A percentile compares a stretch with the other conserved stretches of the same genome.
Conservation (phyloP, 1,284 basidiomycete genomes). For the Austroboletus novae-zelandiae region DNA sequence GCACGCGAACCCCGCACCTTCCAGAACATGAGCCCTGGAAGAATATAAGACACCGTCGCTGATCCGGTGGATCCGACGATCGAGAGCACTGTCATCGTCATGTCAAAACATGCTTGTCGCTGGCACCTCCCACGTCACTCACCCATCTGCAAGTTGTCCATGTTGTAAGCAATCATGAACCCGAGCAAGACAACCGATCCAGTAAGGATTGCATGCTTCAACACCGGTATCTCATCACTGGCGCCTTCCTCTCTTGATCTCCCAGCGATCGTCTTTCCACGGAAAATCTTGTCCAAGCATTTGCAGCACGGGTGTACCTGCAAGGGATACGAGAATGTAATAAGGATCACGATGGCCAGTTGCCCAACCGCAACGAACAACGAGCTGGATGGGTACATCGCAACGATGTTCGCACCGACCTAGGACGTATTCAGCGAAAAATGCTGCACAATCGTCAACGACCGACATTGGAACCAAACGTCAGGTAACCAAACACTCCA, state of each 20-base stretch:
- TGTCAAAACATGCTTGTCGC: constrained; percentile 15
- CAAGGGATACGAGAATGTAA: constrained; percentile 88
- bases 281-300: constrained; percentile 89
- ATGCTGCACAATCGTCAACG: not conserved
- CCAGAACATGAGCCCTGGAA: constrained; percentile 87
- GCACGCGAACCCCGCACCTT: constrained; percentile 48
- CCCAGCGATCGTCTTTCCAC: constrained; percentile 36
- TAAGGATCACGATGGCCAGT: constrained; percentile 88
- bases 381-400: constrained; percentile 94
- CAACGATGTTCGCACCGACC: constrained; percentile 91
- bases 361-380: constrained; percentile 92
- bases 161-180: constrained; percentile 79
- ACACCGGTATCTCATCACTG: constrained; percentile 61
- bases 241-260: constrained; percentile 45
- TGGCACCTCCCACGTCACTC: constrained; percentile 30
- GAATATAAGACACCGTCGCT: constrained; percentile 96
- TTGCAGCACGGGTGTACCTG: constrained; percentile 94
- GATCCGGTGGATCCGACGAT: constrained; percentile 98
- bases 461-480: constrained; percentile 83
- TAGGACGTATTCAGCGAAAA: constrained; percentile 27
- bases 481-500: constrained; percentile 88
- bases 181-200: constrained; percentile 66
- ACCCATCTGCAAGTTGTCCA: constrained; percentile 85
- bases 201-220: constrained; percentile 79
- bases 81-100: constrained; percentile 60